Evolutionary conservation across 2,329 filamentous ascomycete genomes (phyloP).

Genomic region (Arthrobotrys sinensis): DNA sequence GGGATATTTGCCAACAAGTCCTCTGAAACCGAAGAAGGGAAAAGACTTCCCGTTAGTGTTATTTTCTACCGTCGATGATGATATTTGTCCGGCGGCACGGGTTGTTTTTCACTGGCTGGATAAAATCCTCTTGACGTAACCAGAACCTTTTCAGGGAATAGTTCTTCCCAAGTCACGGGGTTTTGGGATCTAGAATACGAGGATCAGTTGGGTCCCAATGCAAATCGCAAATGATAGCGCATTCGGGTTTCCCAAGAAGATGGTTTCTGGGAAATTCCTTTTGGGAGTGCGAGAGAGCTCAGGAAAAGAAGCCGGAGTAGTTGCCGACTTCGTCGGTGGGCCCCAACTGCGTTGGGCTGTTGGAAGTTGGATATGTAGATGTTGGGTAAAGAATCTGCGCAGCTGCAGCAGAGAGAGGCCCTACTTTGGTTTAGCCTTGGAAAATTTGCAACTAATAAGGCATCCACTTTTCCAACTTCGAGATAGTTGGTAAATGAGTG

Average conservation of each 20-base stretch:
- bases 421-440: constrained; percentile 11
- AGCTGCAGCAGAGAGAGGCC: constrained; percentile 22
- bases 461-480: constrained; percentile 36
- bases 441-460: constrained; percentile 28
- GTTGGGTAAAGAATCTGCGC: constrained; percentile 1
- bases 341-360: constrained; percentile 47
- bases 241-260: constrained; percentile 39
- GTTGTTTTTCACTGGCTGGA: constrained; percentile 47
- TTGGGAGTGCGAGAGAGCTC: constrained; percentile 3
- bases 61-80: constrained; percentile 22
- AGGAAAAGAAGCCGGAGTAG: background rate
- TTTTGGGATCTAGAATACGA: constrained; percentile 44
- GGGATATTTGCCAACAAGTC: constrained; percentile 24
- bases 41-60: constrained; percentile 32
- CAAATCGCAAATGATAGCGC: constrained; percentile 19
- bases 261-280: constrained; percentile 43
- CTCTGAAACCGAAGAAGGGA: constrained; percentile 14
- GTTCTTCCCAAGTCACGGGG: constrained; percentile 54
- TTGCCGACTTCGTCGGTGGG: constrained; percentile 44
- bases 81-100: constrained; percentile 47
- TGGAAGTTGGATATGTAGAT: constrained; percentile 37
- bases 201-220: constrained; percentile 37
- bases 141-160: constrained; percentile 44
- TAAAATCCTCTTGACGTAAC: constrained; percentile 42
- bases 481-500: constrained; percentile 18